Conservation (phyloP, 2,329 filamentous ascomycete species). For the Colletotrichum brevisporum region DNA sequence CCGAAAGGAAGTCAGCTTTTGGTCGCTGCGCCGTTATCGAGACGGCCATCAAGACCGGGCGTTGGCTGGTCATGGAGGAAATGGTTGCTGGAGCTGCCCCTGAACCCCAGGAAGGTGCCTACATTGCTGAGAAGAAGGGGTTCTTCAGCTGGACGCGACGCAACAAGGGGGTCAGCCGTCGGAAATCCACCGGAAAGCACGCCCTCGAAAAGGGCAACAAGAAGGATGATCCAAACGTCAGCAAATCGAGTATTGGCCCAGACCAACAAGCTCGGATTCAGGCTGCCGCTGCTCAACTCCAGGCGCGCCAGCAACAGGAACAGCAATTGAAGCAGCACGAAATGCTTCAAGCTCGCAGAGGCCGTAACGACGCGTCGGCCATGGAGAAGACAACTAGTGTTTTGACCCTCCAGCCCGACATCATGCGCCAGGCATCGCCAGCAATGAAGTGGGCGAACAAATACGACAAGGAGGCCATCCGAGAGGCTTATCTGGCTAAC, state of each 20-base stretch:
- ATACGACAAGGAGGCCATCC: slow-evolving; percentile 91
- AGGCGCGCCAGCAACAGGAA: slow-evolving; percentile 77
- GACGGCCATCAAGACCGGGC: slow-evolving; percentile 83
- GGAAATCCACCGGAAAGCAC: slow-evolving; percentile 79
- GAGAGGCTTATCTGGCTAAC: slow-evolving; percentile 87
- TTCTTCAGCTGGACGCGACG: slow-evolving; percentile 90
- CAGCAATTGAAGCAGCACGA: slow-evolving; percentile 54
- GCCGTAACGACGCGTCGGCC: slow-evolving; percentile 70
- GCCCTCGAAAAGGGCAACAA: slow-evolving; percentile 62
- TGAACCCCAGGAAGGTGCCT: slow-evolving; percentile 86
- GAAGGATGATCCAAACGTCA: slow-evolving; percentile 63
- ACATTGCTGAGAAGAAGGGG: slow-evolving; percentile 95
- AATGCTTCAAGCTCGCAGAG: slow-evolving; percentile 58
- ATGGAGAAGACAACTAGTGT: slow-evolving; percentile 88
- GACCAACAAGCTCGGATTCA: slow-evolving; percentile 96
- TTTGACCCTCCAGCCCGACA: slow-evolving; percentile 86
- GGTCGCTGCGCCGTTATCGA: slow-evolving; percentile 94
- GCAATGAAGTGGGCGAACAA: slow-evolving; percentile 98
- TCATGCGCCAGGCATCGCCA: slow-evolving; percentile 88
- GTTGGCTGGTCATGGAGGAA: slow-evolving; percentile 96
- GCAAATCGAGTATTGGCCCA: slow-evolving; percentile 87
- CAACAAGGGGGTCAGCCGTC: slow-evolving; percentile 73
- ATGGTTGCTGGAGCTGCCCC: slow-evolving; percentile 93
- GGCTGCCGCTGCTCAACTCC: slow-evolving; percentile 87
- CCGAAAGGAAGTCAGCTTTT: slow-evolving; percentile 90